Base-by-base conservation (phyloP, 1,139 yeast genomes). In the Hyphopichia buzzinii region DNA sequence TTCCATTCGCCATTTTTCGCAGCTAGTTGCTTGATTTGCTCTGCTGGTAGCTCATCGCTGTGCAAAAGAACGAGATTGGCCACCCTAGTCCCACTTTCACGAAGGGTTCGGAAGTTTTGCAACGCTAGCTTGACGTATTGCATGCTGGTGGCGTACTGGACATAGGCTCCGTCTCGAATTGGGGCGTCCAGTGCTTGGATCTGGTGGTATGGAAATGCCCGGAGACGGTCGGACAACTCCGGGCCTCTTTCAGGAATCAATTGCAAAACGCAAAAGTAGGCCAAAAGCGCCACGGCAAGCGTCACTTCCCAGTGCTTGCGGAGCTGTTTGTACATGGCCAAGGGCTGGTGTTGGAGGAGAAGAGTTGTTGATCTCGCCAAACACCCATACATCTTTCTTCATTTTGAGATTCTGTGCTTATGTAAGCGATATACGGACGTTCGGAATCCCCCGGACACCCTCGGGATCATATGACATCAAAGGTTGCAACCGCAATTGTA, bases 81-180 rank as follows among this genome's bases (percentile, higher is more conserved):
- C 23, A 54, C 46, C 22, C 48, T 39, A 4, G 65, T 50, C 3
- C 44, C 40, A 3, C 60, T 45, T 11, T 49, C 39, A 19, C 55
- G 33, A 21, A 66, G 44, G 3, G 49, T 46, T 8, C 54, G 44
- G 37, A 61, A 59, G 42, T 65, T 66, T 26, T 58, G 43, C 19
- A 66, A 41, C 3, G 71, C 70, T 33, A 65, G 44, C 33, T 62
- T 55, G 34, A 66, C 50, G 40, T 65, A 64, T 29, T 53, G 59
- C 30, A 53, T 46, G 31, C 50, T 50, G 11, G 72, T 66, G 27
- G 72, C 69, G 48, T 66, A 66, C 42, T 65, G 72, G 31, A 62
- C 51, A 40, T 66, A 66, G 2, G 67, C 67, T 10, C 14, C 13
- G 14, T 12, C 22, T 12, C 4, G 21, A 14, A 16, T 25, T 25